Base-by-base conservation (phyloP, 331 rosid species). In the Pyracantha coccinea region DNA sequence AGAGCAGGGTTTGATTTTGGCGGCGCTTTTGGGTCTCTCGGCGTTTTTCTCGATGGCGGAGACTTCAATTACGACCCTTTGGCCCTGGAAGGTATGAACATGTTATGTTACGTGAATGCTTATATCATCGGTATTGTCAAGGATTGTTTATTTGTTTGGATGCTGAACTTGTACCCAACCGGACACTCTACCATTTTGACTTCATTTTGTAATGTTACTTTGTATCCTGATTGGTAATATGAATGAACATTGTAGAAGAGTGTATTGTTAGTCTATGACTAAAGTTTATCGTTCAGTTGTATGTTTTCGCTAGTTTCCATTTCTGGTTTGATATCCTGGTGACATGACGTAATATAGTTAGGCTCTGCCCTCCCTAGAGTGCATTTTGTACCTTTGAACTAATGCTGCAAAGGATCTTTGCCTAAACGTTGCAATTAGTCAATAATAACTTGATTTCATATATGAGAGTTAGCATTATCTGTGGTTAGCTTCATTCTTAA, bases 31-130 rank as follows among this genome's bases (percentile, higher is more conserved):
- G 88, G 93, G 97, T 45, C 97, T 95, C 70, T 95, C 97, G 0
- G 99, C 99, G 1, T 95, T 95, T 82, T 95, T 95, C 90, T 95
- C 99, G 7, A 78, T 95, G 96, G 99, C 97, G 0, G 97, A 95
- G 96, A 95, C 99, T 75, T 89, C 99, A 44, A 95, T 95, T 77
- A 95, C 97, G 41, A 95, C 97, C 4, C 91, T 95, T 53, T 95
- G 99, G 99, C 99, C 99, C 77, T 95, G 99, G 99, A 95, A 95
- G 97, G 99, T 95, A 85, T 64, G 25, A 2, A 25, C 1, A 50
- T 23, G 29, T 16, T 27, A 14, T 57, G 8, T 55, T 23, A 3
- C 8, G 57, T 16, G n/a, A 24, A 38, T 25, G 50, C 28, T 24
- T 60, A 60, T 62, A 28, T 62, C 67, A 62, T 28, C 8, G 38